Percentiles rank a stretch among this genome's conserved stretches.
phyloP scores from a whole-genome alignment of 2,329 filamentous ascomycete species.

The Pseudocercospora vitis region DNA sequence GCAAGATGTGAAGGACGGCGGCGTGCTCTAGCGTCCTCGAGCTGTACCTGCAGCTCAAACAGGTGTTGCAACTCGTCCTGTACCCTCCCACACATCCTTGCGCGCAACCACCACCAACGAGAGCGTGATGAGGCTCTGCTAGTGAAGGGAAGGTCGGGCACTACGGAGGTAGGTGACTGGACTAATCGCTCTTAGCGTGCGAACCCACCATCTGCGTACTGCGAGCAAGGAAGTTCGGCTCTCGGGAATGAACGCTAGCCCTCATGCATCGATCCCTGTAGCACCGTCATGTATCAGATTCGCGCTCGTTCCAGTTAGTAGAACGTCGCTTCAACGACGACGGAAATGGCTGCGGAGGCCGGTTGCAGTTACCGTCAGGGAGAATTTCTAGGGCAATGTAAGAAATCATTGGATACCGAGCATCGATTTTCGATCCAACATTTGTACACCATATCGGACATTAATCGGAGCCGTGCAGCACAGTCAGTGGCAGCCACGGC shows the following conservation, averaged over 20 bases:
- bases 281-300: slow-evolving; percentile 32
- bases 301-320: slow-evolving; percentile 27
- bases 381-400: slow-evolving; percentile 4
- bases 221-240: slow-evolving; percentile 28
- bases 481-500: slow-evolving; percentile 21
- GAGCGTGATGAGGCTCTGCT: slow-evolving; percentile 6
- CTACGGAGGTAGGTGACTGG: neutral
- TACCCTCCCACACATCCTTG: slow-evolving; percentile 1
- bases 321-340: slow-evolving; percentile 21
- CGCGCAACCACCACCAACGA: slow-evolving; percentile 5
- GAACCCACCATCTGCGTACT: slow-evolving; percentile 9
- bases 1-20: slow-evolving; percentile 11
- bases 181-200: neutral
- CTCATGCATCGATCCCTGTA: slow-evolving; percentile 30
- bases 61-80: slow-evolving; percentile 20
- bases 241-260: slow-evolving; percentile 31
- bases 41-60: slow-evolving; percentile 20
- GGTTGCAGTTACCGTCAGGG: slow-evolving; percentile 29
- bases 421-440: slow-evolving; percentile 20
- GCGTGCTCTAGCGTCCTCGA: slow-evolving; percentile 22
- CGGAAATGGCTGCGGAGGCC: slow-evolving; percentile 30
- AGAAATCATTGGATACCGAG: slow-evolving; percentile 27
- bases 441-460: slow-evolving; percentile 23
- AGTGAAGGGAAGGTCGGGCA: neutral
- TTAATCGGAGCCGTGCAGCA: slow-evolving; percentile 22